phyloP scores from a whole-genome alignment of 768 basidiomycete species.

The Mycena pura region DNA sequence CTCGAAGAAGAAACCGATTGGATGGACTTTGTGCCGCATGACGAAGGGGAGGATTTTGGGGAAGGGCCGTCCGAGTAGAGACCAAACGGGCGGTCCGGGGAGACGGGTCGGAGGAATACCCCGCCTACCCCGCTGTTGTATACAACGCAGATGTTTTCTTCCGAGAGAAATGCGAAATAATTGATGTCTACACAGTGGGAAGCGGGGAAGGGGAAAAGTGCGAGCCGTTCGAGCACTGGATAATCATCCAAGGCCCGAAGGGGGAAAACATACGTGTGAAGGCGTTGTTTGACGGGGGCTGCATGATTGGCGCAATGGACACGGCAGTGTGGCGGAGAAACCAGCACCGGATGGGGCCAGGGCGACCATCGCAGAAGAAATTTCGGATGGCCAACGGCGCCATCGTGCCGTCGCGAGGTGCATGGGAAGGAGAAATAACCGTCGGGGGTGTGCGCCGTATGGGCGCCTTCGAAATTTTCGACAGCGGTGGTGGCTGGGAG shows the following conservation, averaged over 20 bases:
- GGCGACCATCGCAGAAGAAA: slow-evolving; percentile 18
- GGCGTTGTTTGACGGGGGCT: slow-evolving; percentile 37
- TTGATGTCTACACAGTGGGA: slow-evolving; percentile 20
- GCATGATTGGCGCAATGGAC: slow-evolving; percentile 37
- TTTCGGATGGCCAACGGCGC: slow-evolving; percentile 43
- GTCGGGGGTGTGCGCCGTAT: slow-evolving; percentile 7
- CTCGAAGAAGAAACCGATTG: slow-evolving; percentile 12
- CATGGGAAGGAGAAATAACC: slow-evolving; percentile 29
- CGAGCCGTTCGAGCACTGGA: slow-evolving; percentile 31
- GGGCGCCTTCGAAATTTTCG: slow-evolving; percentile 32
- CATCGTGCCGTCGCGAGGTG: slow-evolving; percentile 24
- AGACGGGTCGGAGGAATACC: slow-evolving; percentile 1
- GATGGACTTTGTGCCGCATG: slow-evolving; percentile 15
- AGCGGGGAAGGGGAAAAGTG: not conserved
- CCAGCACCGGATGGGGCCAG: slow-evolving; percentile 16
- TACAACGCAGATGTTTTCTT: not conserved
- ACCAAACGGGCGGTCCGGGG: slow-evolving; percentile 5
- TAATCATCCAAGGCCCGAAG: slow-evolving; percentile 20
- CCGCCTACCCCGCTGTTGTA: slow-evolving; percentile 16
- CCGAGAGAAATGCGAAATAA: not conserved
- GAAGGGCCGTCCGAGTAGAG: slow-evolving; percentile 31
- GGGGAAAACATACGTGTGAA: slow-evolving; percentile 25
- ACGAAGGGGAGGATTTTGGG: slow-evolving; percentile 31
- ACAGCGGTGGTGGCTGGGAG: slow-evolving; percentile 26
- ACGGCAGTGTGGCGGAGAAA: slow-evolving; percentile 18